A percentile compares a stretch with the other conserved stretches of the same genome.
Conservation (phyloP, 2,329 filamentous ascomycete genomes). For the Diaporthe sp. region DNA sequence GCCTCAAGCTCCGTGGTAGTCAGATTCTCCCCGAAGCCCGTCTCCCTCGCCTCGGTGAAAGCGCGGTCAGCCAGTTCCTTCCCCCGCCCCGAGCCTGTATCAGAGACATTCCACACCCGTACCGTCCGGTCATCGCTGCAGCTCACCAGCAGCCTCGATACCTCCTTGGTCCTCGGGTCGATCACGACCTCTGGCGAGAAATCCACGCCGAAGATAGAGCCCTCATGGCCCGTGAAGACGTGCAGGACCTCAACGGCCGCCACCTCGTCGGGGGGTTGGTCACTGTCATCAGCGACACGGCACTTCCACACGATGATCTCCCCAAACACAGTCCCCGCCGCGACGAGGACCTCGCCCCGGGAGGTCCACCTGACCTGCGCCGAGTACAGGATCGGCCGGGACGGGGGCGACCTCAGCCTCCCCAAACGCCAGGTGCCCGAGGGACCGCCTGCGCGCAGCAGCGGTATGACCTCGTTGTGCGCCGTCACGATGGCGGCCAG, state of each 20-base stretch:
- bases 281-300: constrained; percentile 47
- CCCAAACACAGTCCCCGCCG: constrained; percentile 93
- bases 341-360: constrained; percentile 74
- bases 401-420: constrained; percentile 67
- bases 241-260: constrained; percentile 59
- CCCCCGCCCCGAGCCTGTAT: constrained; percentile 52
- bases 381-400: constrained; percentile 89
- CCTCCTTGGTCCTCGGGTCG: constrained; percentile 48
- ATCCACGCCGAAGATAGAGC: constrained; percentile 91
- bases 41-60: constrained; percentile 62
- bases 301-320: constrained; percentile 93
- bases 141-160: constrained; percentile 79
- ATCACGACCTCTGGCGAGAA: constrained; percentile 72
- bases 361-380: constrained; percentile 78
- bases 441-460: constrained; percentile 56
- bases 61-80: constrained; percentile 43
- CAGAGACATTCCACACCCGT: constrained; percentile 85
- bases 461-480: constrained; percentile 82
- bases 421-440: constrained; percentile 55
- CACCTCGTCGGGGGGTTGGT: neutral
- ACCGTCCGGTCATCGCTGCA: constrained; percentile 97
- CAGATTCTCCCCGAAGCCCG: constrained; percentile 69
- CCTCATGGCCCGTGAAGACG: constrained; percentile 80
- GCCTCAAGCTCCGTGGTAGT: constrained; percentile 45
- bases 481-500: constrained; percentile 79